These are phyloP conservation scores for Coemansia sp. DNA, from an alignment of 192 early-diverging fungal genomes.

Conservation along the genomic window DNA sequence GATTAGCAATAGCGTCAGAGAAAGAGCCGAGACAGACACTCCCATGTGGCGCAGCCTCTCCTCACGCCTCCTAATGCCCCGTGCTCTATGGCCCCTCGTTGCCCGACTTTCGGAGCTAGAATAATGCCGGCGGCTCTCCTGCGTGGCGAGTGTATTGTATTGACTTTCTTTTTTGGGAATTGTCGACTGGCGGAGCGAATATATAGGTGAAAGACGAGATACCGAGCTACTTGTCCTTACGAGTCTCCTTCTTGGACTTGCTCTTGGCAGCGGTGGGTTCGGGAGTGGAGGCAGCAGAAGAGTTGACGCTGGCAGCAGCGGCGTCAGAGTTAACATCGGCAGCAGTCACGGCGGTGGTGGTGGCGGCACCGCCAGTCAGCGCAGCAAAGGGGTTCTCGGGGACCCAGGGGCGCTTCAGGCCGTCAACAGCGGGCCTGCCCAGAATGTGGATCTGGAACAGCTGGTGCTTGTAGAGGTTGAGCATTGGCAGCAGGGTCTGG, in stretches of 20 bases:
- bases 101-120: too few relatives aligned
- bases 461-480: slow-evolving; percentile 70
- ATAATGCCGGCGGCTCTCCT: too few relatives aligned
- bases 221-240: slow-evolving; percentile 38
- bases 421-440: slow-evolving; percentile 73
- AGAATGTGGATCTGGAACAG: slow-evolving; percentile 81
- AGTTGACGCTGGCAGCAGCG: not conserved
- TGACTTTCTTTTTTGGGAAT: too few relatives aligned
- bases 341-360: not conserved
- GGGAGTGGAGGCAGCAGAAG: slow-evolving; percentile 7
- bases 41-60: too few relatives aligned
- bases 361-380: slow-evolving; percentile 14
- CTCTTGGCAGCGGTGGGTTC: slow-evolving; percentile 2
- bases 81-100: too few relatives aligned
- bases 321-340: slow-evolving; percentile 8
- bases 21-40: too few relatives aligned
- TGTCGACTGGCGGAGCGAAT: not conserved
- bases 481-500: slow-evolving; percentile 81
- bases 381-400: slow-evolving; percentile 72
- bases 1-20: too few relatives aligned
- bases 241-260: slow-evolving; percentile 22
- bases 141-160: too few relatives aligned
- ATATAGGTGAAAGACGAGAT: not conserved
- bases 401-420: slow-evolving; percentile 86
- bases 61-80: too few relatives aligned